Percentiles rank a stretch among this genome's conserved stretches.
Evolutionary conservation across 306 rosid genomes (phyloP).

Genomic region (Parietaria judaica): DNA sequence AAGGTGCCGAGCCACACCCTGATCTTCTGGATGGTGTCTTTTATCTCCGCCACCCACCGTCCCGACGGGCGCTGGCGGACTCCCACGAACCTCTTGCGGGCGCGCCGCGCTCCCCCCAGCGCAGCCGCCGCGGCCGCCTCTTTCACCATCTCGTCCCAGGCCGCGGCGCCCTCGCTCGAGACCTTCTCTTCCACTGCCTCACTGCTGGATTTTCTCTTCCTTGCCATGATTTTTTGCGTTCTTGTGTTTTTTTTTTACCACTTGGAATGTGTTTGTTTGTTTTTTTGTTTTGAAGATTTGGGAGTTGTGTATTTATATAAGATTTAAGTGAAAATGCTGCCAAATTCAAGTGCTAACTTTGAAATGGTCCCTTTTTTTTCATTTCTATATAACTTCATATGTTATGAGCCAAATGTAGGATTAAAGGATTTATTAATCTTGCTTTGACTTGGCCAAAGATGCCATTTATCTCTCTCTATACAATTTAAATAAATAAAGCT

Average conservation of each 20-base stretch:
- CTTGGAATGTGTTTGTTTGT: not conserved
- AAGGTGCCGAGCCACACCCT: conserved; percentile 99
- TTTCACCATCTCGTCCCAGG: conserved; percentile 75
- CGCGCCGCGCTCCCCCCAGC: conserved; percentile 49
- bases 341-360: conserved; percentile 19
- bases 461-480: conserved; percentile 17
- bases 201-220: conserved; percentile 57
- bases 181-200: conserved; percentile 40
- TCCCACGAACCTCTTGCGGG: conserved; percentile 67
- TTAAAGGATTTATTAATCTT: conserved; percentile 2
- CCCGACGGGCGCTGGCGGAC: conserved; percentile 95
- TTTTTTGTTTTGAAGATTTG: conserved; percentile 7
- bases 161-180: conserved; percentile 38
- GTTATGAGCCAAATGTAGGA: conserved; percentile 32
- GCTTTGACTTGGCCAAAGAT: conserved; percentile 39
- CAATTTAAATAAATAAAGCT: not conserved
- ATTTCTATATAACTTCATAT: conserved; percentile 25
- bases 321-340: conserved; percentile 11
- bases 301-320: conserved; percentile 26
- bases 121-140: conserved; percentile 51
- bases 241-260: not conserved
- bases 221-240: conserved; percentile 41
- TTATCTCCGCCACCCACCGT: conserved; percentile 96
- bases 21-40: conserved; percentile 86
- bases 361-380: conserved; percentile 55